Evolutionary conservation across 2,329 filamentous ascomycete genomes (phyloP).

Genomic region (Botryotinia calthae): DNA sequence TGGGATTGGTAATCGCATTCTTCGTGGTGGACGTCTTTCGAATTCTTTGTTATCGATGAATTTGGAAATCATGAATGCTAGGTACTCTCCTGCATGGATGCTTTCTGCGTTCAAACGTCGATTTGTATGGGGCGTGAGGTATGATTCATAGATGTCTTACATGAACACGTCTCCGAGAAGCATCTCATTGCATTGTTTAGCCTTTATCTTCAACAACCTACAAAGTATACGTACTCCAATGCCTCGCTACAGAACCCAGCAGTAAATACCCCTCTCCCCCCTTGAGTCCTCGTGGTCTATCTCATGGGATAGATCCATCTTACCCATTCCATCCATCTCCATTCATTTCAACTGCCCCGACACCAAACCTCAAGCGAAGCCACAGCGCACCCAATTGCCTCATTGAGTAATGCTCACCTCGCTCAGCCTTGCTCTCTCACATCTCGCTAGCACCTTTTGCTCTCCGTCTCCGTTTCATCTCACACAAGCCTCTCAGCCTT

Average conservation of each 20-base stretch:
- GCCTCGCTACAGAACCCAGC: background rate
- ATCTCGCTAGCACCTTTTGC: background rate
- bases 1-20: background rate
- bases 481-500: constrained; percentile 3
- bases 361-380: background rate
- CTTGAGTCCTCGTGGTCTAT: constrained; percentile 4
- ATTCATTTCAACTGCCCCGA: background rate
- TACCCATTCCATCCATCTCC: background rate
- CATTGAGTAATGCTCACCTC: background rate
- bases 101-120: background rate
- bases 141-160: constrained; percentile 1
- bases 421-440: background rate
- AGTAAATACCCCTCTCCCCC: background rate
- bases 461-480: background rate
- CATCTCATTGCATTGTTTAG: background rate
- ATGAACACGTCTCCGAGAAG: constrained; percentile 2
- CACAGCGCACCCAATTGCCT: constrained; percentile 5
- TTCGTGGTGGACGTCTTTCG: background rate
- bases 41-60: background rate
- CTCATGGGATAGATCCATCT: background rate
- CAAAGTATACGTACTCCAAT: background rate
- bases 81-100: background rate
- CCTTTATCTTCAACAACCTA: background rate
- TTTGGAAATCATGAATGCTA: background rate
- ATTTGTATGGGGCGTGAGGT: background rate